Evolutionary conservation across 495 filamentous ascomycete species (phyloP), one percentile per base, ranked within the genome.

Genomic region (Cenococcum geophilum): DNA sequence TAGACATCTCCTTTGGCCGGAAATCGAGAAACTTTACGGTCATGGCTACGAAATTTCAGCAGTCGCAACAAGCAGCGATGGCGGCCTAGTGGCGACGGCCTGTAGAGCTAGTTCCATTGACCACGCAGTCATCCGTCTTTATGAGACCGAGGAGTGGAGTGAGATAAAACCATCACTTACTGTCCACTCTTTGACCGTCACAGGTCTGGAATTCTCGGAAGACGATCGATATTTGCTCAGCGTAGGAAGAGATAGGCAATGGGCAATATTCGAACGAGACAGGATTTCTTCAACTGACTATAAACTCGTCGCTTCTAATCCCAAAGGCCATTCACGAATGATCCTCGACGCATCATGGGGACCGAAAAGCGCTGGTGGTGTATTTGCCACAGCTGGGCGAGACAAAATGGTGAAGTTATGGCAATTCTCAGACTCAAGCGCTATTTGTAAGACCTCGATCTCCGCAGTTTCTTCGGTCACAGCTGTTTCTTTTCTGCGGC

Each of bases 41-140:
- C 93, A 99, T 75, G 93, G 93, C n/a, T 95, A 95, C 76, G 93
- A 99, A 73, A 93, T 99, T 43, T 95, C 91, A 21, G 86, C 89
- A 10, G 83, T 96, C 22, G 88, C 92, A n/a, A 81, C 84, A 8
- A 90, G 83, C 65, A 82, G 87, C 61, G 86, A 88, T 66, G 85
- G 86, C 16, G 76, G 69, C 1, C 65, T 96, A 22, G 81, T 99
- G 36, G 93, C 95, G 18, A 95, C 90, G n/a, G 90, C 92, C 1
- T 97, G 92, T 76, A 89, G 87, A 70, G 95, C 95, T 18, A 92
- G 85, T 73, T 93, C 90, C 14, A 75, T 92, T 53, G 91, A 96
- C 65, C 95, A 99, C 69, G 93, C 93, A 42, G 91, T 97, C 48
- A 89, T 99, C 62, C 85, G 93, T 20, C 70, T 99, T 0, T 97